Evolutionary conservation across 139 green algal species (phyloP), one percentile per base, ranked within the genome.

Genomic region (Chlorokybus atmophyticus): DNA sequence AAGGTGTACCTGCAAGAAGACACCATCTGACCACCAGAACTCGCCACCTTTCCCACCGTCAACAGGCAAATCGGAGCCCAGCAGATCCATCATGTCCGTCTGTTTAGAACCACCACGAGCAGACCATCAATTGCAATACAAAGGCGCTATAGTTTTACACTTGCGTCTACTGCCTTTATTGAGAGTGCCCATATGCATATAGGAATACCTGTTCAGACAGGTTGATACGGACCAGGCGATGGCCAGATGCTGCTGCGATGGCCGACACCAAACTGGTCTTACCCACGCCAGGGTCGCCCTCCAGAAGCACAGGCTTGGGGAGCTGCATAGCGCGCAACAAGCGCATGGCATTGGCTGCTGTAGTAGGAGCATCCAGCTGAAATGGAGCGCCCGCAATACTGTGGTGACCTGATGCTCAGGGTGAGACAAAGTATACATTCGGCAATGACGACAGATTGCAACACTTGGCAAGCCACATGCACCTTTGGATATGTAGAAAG

Each of bases 51-150:
- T 66, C 27, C 87, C 92, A 3, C 81, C 81, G 19, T 81, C 68
- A 3, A 83, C 73, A 0, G 91, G 92, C 57, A 99, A 76, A 59
- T 99, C 92, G 0, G 90, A 84, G 0, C 92, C 92, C 54, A 99
- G 79, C 41, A 99, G 74, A 52, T 99, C 92, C 82, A 95, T 95
- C 85, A 99, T 98, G 75, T 99, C 92, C 0, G 90, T 99, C 69
- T 98, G 86, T 19, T 17, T 47, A 47, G 38, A 14, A 47, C 38
- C 38, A 47, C 14, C 38, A 47, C 14, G 14, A 21, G 14, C 17
- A 47, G 38, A 47, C 38, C 38, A 21, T 47, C 14, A 47, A 47
- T 21, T 47, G 38, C 17, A 17, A 47, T 17, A 21, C 38, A 47
- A 47, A n/a, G n/a, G n/a, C n/a, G n/a, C n/a, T n/a, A n/a, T n/a